Evolutionary conservation across 1,139 yeast genomes (phyloP).

Genomic region (Zygoascus sp.): DNA sequence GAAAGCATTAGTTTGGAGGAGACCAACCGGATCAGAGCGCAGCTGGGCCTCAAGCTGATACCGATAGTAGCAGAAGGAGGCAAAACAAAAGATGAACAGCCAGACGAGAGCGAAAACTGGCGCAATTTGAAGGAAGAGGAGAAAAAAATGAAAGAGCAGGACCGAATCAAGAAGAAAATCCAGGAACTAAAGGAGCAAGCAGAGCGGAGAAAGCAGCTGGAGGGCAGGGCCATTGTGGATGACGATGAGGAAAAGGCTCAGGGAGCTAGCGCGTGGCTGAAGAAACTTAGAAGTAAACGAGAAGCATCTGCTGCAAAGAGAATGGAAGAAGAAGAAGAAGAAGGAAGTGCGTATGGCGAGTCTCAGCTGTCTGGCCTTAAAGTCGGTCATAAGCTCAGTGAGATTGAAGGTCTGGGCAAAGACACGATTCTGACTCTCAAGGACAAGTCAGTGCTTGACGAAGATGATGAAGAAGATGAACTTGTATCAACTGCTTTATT

Average conservation of each 20-base stretch:
- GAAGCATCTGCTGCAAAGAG: conserved; percentile 15
- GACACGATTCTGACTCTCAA: conserved; percentile 61
- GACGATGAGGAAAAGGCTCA: conserved; percentile 20
- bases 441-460: conserved; percentile 53
- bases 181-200: conserved; percentile 23
- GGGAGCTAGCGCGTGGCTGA: conserved; percentile 24
- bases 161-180: conserved; percentile 19
- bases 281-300: conserved; percentile 24
- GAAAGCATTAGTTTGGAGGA: conserved; percentile 33
- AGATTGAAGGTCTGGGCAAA: conserved; percentile 39
- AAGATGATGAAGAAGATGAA: conserved; percentile 41
- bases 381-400: conserved; percentile 45
- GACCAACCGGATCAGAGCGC: conserved; percentile 34
- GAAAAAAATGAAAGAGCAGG: conserved; percentile 20
- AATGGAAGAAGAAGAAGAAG: conserved; percentile 20
- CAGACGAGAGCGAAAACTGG: conserved; percentile 34
- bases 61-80: conserved; percentile 17
- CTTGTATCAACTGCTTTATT: conserved; percentile 46
- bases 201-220: conserved; percentile 25
- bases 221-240: conserved; percentile 31
- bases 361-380: conserved; percentile 39
- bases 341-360: conserved; percentile 17
- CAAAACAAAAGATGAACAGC: conserved; percentile 25
- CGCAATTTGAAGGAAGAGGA: conserved; percentile 24
- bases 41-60: conserved; percentile 37